Evolutionary conservation across 208 protist genomes (phyloP).

Genomic region (Trichomonas vaginalis): DNA sequence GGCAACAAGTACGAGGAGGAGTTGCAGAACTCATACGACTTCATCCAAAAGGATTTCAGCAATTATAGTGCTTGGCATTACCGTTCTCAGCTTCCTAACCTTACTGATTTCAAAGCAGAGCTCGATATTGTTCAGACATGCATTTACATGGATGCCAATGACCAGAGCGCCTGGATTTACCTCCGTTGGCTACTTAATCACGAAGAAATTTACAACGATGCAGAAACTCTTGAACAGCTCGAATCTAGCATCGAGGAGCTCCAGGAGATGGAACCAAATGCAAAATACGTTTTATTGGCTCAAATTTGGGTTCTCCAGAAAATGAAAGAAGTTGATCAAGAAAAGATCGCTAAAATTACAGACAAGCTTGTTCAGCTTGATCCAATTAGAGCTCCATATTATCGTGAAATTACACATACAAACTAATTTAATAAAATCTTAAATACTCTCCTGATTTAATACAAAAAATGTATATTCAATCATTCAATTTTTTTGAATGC

Average conservation of each 20-base stretch:
- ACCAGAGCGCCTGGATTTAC: neutral
- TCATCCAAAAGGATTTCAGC: neutral
- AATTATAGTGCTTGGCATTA: conserved; percentile 17
- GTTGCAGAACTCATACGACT: neutral
- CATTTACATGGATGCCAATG: neutral
- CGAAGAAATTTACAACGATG: neutral
- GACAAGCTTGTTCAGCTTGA: neutral
- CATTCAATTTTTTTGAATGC: no score
- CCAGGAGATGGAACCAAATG: neutral
- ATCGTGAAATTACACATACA: neutral
- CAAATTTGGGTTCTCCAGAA: neutral
- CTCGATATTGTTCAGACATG: neutral
- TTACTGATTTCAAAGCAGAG: neutral
- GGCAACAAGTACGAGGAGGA: neutral
- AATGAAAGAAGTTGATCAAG: neutral
- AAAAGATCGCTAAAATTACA: neutral
- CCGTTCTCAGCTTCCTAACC: neutral
- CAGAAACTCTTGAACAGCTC: neutral
- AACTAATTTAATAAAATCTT: neutral
- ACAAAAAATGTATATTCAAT: no score
- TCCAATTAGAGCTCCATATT: neutral
- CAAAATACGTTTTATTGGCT: neutral
- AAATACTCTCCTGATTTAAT: no score
- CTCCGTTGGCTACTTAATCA: neutral
- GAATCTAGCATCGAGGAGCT: neutral